Percentiles rank a stretch among this genome's conserved stretches.
Conservation (phyloP, 345 rosid genomes). For the Salix suchowensis region DNA sequence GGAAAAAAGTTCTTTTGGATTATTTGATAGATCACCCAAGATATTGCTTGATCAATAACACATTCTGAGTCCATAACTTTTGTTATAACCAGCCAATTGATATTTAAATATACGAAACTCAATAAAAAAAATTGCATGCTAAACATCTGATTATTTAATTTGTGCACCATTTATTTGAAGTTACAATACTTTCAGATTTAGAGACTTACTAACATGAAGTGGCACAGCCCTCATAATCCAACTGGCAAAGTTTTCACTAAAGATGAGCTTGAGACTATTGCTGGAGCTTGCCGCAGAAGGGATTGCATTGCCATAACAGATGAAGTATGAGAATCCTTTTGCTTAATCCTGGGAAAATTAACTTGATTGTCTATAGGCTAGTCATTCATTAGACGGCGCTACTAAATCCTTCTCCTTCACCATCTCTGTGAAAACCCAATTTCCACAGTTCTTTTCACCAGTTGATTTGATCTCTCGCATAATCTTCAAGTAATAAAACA, state of each 20-base stretch:
- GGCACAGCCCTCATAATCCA: conserved; percentile 61
- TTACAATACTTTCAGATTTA: neutral
- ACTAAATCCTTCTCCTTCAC: neutral
- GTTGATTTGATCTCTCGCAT: neutral
- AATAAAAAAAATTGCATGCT: neutral
- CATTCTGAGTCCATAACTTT: neutral
- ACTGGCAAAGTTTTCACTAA: conserved; percentile 60
- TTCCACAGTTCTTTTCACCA: neutral
- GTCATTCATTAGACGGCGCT: neutral
- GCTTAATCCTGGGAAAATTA: conserved; percentile 3
- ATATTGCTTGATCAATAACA: neutral
- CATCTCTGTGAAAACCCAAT: neutral
- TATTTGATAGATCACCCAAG: neutral
- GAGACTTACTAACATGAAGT: conserved; percentile 22
- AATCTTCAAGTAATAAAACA: neutral
- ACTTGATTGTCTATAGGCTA: neutral
- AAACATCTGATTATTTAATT: neutral
- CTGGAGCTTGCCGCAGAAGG: conserved; percentile 45
- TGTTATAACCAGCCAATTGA: neutral
- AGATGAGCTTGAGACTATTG: conserved; percentile 49
- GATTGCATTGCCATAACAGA: conserved; percentile 58
- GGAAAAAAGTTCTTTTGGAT: neutral
- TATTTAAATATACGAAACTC: neutral
- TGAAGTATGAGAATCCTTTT: conserved; percentile 38
- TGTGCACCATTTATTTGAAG: neutral